Base-by-base conservation (phyloP, 176 grass and related monocot genomes). In the Lolium multiflorum region DNA sequence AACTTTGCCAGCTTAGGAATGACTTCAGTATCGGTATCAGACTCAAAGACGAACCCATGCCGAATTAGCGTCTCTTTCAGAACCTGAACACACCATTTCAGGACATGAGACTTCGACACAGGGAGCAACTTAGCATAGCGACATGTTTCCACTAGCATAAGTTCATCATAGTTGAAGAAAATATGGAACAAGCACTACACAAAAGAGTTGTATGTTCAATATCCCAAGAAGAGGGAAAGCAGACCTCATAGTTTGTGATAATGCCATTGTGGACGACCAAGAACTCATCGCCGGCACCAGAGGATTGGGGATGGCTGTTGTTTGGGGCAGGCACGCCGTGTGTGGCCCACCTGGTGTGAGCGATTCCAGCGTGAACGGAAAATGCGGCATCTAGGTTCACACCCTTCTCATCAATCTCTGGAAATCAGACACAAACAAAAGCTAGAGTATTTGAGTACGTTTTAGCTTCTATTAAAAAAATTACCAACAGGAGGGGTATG, bases 191-290 rank as follows among this genome's bases (percentile, higher is more conserved):
- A 71, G 70, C 54, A 77, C 12, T 41, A 44, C 4, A 58, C 24
- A 39, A 48, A 50, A 12, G 1, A 76, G 26, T 21, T 77, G 0
- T 46, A 35, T 64, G 61, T 35, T 25, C 4, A 62, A 22, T 18
- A 65, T 12, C n/a, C 35, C 22, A 83, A 31, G 1, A 43, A 37
- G 7, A 77, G 73, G 20, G 41, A 63, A 67, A 80, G 76, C 64
- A 78, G 52, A 98, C 96, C 96, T 98, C 96, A 60, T 96, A 98
- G 80, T 98, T 98, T 47, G 96, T 98, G 87, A 98, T 98, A 24
- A 98, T 98, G 62, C 96, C 96, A 83, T 98, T 98, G 82, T 98
- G 96, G 80, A 98, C 96, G 24, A 98, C 92, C 72, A 95, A 79
- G 85, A 98, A 98, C 49, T 98, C 96, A 41, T 98, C 88, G 4